Percentiles rank a stretch among this genome's conserved stretches.
These are phyloP conservation scores for Calonectria pteridis DNA, from an alignment of 2,329 filamentous ascomycete genomes.

Conservation along the genomic window DNA sequence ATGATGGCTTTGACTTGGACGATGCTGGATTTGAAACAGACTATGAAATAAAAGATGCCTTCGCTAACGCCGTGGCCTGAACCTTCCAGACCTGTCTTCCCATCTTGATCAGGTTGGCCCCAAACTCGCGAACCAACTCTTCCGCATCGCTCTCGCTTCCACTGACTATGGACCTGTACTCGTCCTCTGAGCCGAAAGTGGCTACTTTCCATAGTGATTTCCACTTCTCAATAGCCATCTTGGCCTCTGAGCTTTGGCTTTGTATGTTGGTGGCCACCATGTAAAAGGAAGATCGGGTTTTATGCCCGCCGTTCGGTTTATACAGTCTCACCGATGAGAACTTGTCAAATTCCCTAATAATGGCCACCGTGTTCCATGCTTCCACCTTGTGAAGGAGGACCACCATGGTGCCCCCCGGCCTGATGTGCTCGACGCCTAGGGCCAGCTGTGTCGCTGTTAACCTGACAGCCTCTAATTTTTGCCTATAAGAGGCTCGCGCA, in stretches of 20 bases:
- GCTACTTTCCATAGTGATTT: constrained; percentile 53
- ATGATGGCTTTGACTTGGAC: too few relatives aligned
- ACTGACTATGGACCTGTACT: neutral
- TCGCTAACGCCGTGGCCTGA: constrained; percentile 30
- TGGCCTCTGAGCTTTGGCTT: constrained; percentile 46
- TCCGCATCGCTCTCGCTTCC: neutral
- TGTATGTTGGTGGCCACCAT: constrained; percentile 60
- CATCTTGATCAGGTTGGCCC: constrained; percentile 15
- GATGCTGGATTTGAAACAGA: too few relatives aligned
- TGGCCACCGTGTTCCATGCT: constrained; percentile 49
- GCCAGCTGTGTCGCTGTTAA: constrained; percentile 55
- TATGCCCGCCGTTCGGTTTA: constrained; percentile 58
- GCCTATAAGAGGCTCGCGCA: constrained; percentile 46
- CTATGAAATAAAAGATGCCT: constrained; percentile 10
- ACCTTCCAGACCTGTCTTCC: constrained; percentile 30
- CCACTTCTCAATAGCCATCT: constrained; percentile 53
- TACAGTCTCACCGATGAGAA: constrained; percentile 55
- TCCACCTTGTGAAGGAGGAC: constrained; percentile 64
- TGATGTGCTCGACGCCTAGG: constrained; percentile 60
- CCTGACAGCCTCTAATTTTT: constrained; percentile 51
- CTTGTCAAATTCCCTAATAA: constrained; percentile 55
- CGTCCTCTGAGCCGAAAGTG: constrained; percentile 49
- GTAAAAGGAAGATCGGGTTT: constrained; percentile 64
- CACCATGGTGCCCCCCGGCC: constrained; percentile 62
- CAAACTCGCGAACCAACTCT: constrained; percentile 25